These are phyloP conservation scores for Monosporozyma aquatica DNA, from an alignment of 805 yeast species.

Conservation along the genomic window DNA sequence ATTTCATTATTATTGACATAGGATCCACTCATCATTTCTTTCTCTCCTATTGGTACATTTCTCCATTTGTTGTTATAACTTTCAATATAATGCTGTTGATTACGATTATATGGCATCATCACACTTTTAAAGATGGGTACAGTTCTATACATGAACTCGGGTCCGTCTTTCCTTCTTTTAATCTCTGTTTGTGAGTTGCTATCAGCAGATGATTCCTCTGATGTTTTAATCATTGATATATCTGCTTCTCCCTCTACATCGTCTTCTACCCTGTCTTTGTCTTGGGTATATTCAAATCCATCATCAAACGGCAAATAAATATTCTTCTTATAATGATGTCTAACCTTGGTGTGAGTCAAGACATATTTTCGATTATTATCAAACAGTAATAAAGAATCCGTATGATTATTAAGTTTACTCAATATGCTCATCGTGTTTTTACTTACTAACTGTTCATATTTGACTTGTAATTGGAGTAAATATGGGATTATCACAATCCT, in stretches of 20 bases:
- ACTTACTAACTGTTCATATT: background rate
- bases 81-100: background rate
- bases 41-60: background rate
- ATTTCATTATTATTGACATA: background rate
- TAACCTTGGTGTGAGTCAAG: background rate
- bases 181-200: no score
- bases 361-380: conserved; percentile 1
- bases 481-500: background rate
- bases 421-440: background rate
- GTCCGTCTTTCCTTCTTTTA: no score
- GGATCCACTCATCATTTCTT: background rate
- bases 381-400: background rate
- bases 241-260: background rate
- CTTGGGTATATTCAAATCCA: background rate
- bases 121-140: background rate
- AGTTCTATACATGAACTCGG: background rate
- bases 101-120: background rate
- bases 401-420: no score
- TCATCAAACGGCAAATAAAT: background rate
- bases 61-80: conserved; percentile 5
- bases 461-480: background rate
- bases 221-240: no score
- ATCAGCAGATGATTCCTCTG: no score
- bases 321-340: conserved; percentile 1
- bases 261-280: background rate